Conservation (phyloP, 345 rosid genomes). For the Laguncularia racemosa region DNA sequence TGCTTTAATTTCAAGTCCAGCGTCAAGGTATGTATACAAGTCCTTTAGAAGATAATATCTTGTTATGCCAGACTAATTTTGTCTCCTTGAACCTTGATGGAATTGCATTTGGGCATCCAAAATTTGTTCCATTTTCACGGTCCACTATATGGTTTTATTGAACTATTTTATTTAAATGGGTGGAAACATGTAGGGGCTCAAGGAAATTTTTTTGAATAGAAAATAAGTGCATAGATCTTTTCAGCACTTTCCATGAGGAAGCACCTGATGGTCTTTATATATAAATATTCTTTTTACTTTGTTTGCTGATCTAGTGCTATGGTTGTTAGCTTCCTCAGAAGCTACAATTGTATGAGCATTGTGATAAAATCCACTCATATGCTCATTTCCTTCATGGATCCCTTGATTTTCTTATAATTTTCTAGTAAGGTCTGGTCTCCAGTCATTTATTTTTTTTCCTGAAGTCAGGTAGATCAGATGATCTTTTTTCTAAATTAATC, state of each 20-base stretch:
- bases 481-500: slow-evolving; percentile 55
- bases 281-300: not conserved
- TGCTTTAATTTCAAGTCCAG: slow-evolving; percentile 80
- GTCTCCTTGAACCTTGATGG: not conserved
- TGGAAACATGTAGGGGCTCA: no score
- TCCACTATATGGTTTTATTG: no score
- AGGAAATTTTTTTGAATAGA: no score
- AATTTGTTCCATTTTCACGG: no score
- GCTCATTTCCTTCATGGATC: not conserved
- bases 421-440: slow-evolving; percentile 39
- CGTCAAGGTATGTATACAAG: slow-evolving; percentile 59
- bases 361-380: no score
- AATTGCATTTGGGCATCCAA: no score
- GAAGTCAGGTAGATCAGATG: slow-evolving; percentile 72
- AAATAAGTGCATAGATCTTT: no score
- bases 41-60: slow-evolving; percentile 5
- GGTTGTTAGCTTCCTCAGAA: no score
- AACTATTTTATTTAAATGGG: no score
- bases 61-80: not conserved
- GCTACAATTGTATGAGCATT: no score
- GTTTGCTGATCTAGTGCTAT: no score
- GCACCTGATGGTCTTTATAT: not conserved
- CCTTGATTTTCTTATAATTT: slow-evolving; percentile 10
- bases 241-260: no score
- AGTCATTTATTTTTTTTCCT: slow-evolving; percentile 53